Evolutionary conservation across 1,284 basidiomycete genomes (phyloP), one percentile per base, ranked within the genome.

Genomic region (Cystobasidium sp.): DNA sequence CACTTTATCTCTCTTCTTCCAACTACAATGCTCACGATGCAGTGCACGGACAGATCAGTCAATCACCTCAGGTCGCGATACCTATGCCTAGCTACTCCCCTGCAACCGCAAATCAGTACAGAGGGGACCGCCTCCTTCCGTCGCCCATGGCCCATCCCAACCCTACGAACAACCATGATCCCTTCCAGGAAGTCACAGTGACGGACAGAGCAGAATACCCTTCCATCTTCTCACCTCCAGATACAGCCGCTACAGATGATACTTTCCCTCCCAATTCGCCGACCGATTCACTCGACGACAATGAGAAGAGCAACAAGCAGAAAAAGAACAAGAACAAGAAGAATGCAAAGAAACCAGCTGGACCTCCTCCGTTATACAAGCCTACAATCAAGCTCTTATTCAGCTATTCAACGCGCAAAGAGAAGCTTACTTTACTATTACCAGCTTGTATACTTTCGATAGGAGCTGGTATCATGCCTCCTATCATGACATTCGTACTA

Each of bases 401-500:
- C 61, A 64, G 65, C 24, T 37, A 74, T 16, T 74, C 75, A 8
- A 73, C 56, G 6, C 44, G 61, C 14, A 62, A 20, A 47, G 69
- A 76, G 37, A 55, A 68, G 24, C 44, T 73, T 20, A 76, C 61
- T 12, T 43, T 72, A 16, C 44, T 95, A 66, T 77, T 90, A 37
- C 95, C 95, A 0, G 93, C 91, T 3, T 78, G 91, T 67, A 20
- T 88, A 55, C 85, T 88, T 37, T 91, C 93, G 4, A 75, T 93
- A 51, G 83, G 88, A 53, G 86, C 89, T 0, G 92, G 93, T 55
- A 87, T 89, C 47, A 86, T 97, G 47, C 93, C 92, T 0, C 93
- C 96, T 0, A 92, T 92, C 85, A 97, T 98, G 94, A 95, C 96
- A 6, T 87, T 88, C 68, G 88, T 96, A 77, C 85, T 98, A 77